A percentile compares a stretch with the other conserved stretches of the same genome.
These are phyloP conservation scores for Phytophthora tentaculata DNA, from an alignment of 352 stramenopile genomes.

Conservation along the genomic window DNA sequence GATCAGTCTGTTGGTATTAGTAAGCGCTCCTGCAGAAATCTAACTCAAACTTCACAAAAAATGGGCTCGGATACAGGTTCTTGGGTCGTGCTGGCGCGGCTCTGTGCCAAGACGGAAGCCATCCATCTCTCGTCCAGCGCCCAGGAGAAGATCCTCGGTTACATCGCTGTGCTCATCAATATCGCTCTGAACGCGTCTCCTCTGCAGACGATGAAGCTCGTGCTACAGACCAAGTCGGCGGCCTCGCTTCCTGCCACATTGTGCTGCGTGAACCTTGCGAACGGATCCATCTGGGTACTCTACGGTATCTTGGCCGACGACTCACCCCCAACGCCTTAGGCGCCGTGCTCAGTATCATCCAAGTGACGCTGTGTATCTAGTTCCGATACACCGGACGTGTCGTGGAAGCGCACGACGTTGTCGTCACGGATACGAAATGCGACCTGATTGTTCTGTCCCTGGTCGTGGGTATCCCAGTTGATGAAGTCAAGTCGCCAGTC, in stretches of 20 bases:
- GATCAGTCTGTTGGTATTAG: too few species aligned
- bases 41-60: too few species aligned
- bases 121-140: slow-evolving; percentile 14
- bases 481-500: slow-evolving; percentile 23
- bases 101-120: slow-evolving; percentile 23
- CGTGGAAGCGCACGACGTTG: slow-evolving; percentile 1
- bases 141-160: slow-evolving; percentile 39
- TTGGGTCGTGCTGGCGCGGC: slow-evolving; percentile 16
- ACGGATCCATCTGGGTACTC: slow-evolving; percentile 34
- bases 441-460: slow-evolving; percentile 16
- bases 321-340: slow-evolving; percentile 39
- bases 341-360: slow-evolving; percentile 34
- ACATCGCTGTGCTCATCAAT: slow-evolving; percentile 36
- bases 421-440: slow-evolving; percentile 15
- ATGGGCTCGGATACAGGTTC: slow-evolving; percentile 7
- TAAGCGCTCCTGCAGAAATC: too few species aligned
- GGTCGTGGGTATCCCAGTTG: slow-evolving; percentile 9
- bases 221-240: slow-evolving; percentile 39
- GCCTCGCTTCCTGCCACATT: slow-evolving; percentile 35
- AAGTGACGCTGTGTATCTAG: slow-evolving; percentile 46
- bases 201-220: slow-evolving; percentile 38
- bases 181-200: slow-evolving; percentile 36
- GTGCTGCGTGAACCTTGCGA: slow-evolving; percentile 38
- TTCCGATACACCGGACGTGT: slow-evolving; percentile 27
- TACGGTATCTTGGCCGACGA: slow-evolving; percentile 35